Evolutionary conservation across 108 stramenopile species (phyloP), one percentile per base, ranked within the genome.

Genomic region (Skeletonema tropicum): DNA sequence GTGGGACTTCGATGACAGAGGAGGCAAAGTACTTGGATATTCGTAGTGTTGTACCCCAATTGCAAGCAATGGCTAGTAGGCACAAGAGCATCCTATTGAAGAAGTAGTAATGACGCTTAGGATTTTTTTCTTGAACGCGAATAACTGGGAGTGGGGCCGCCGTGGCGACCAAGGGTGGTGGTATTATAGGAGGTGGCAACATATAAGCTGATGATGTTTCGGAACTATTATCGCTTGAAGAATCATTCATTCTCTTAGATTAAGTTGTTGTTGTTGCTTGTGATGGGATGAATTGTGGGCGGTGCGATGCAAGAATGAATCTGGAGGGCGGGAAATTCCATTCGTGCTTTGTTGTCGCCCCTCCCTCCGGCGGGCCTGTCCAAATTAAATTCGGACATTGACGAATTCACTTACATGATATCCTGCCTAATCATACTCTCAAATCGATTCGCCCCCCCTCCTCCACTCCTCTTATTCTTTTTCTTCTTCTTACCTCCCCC

Each of bases 81-180:
- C 74, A 70, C n/a, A 80, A 4, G 21, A 80, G 12, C 79, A 80
- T 75, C 29, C 79, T 68, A 69, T 80, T 75, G 68, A 68, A 41
- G 57, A 80, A 76, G 68, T 76, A 39, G n/a, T 17, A 42, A 5
- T 60, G 68, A 31, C 29, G n/a, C 25, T 49, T 39, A 19, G 19
- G 38, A 57, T 41, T 9, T 5, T 45, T 38, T 48, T 32, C 15
- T 7, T 31, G 32, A n/a, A 23, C 23, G 21, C 15, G 52, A 23
- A 55, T 35, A 6, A 26, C 55, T 52, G 57, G 59, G 42, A 23
- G 15, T 59, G 58, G 59, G 19, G 26, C 25, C 15, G 59, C 12
- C 41, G 70, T 9, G 30, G 30, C 14, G 48, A 35, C 15, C 35
- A 12, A 2, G 26, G 12, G 32, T 45, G 30, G 38, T 19, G 19